phyloP scores from a whole-genome alignment of 495 filamentous ascomycete genomes.

The Cryomyces minteri region DNA sequence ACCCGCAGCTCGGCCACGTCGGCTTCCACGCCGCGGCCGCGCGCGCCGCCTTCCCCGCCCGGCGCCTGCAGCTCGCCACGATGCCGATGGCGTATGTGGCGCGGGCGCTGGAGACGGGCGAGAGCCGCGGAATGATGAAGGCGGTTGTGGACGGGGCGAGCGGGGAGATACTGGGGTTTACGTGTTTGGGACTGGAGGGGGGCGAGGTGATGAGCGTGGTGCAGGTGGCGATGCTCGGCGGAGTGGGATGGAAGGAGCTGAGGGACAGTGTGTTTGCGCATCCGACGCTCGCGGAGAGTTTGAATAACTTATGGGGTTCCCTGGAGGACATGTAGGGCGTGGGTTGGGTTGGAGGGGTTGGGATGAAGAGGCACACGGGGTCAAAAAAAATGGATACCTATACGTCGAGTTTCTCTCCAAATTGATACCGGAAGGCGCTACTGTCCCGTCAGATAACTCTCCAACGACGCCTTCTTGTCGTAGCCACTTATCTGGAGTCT shows the following conservation, averaged over 20 bases:
- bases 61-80: constrained; percentile 21
- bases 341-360: no score
- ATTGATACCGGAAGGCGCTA: no score
- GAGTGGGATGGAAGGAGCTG: constrained; percentile 22
- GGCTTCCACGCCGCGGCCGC: constrained; percentile 25
- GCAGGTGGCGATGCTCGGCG: constrained; percentile 31
- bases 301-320: constrained; percentile 31
- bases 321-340: constrained; percentile 7
- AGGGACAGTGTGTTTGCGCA: constrained; percentile 29
- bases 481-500: no score
- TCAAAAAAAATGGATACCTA: no score
- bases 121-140: constrained; percentile 33
- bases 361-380: no score
- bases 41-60: constrained; percentile 5
- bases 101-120: constrained; percentile 31
- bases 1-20: constrained; percentile 33
- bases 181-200: constrained; percentile 29
- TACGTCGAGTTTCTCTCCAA: no score
- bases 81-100: constrained; percentile 35
- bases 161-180: constrained; percentile 29
- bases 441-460: no score
- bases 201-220: constrained; percentile 35
- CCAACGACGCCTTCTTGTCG: no score
- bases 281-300: constrained; percentile 28
- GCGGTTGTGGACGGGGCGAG: constrained; percentile 26